phyloP scores from a whole-genome alignment of 2,329 filamentous ascomycete genomes.

The Fusarium oligoseptatum region DNA sequence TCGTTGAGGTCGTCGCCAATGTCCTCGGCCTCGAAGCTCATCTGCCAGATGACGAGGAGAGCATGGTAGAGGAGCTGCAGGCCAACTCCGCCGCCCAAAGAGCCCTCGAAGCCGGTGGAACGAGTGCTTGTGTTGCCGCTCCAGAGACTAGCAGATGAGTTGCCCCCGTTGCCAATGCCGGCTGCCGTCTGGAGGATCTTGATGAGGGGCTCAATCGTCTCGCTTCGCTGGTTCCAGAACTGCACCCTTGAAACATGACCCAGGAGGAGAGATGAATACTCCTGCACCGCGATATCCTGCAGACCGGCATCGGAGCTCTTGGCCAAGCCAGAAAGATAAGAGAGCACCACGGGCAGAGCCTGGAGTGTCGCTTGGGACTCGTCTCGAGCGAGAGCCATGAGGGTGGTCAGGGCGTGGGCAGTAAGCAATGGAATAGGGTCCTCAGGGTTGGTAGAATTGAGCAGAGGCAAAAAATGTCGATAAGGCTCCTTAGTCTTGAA shows the following conservation, averaged over 20 bases:
- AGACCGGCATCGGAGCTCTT: slow-evolving; percentile 89
- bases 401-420: slow-evolving; percentile 84
- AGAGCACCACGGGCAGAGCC: slow-evolving; percentile 85
- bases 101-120: slow-evolving; percentile 72
- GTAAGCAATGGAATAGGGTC: slow-evolving; percentile 92
- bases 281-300: slow-evolving; percentile 95
- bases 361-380: slow-evolving; percentile 76
- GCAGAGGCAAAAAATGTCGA: slow-evolving; percentile 85
- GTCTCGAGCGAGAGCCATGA: slow-evolving; percentile 78
- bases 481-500: slow-evolving; percentile 83
- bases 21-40: slow-evolving; percentile 89
- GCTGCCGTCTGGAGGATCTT: slow-evolving; percentile 86
- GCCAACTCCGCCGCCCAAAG: slow-evolving; percentile 84
- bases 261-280: slow-evolving; percentile 87
- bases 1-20: slow-evolving; percentile 84
- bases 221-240: slow-evolving; percentile 91
- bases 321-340: slow-evolving; percentile 85
- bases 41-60: slow-evolving; percentile 92
- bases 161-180: slow-evolving; percentile 75
- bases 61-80: slow-evolving; percentile 95
- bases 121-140: slow-evolving; percentile 66
- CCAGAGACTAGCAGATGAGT: slow-evolving; percentile 72
- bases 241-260: slow-evolving; percentile 79
- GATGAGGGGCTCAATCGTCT: slow-evolving; percentile 86
- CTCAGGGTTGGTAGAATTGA: slow-evolving; percentile 80